These are phyloP conservation scores for Talaromyces adpressus DNA, from an alignment of 495 filamentous ascomycete genomes.

Conservation along the genomic window DNA sequence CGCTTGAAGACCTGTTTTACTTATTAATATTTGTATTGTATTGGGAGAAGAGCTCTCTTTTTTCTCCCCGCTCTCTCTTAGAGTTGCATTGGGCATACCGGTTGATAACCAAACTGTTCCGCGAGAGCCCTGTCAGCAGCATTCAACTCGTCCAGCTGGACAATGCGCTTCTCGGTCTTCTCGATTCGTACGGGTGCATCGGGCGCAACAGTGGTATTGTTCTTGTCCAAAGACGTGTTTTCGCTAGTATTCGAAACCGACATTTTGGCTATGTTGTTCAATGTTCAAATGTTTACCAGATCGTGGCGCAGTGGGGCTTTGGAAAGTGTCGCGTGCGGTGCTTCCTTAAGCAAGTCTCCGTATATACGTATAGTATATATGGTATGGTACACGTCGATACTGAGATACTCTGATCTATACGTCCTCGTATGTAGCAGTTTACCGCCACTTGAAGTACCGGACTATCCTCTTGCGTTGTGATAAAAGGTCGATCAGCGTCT, in stretches of 20 bases:
- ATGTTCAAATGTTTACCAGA: not conserved
- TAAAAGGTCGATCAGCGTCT: slow-evolving; percentile 7
- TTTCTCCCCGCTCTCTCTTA: not conserved
- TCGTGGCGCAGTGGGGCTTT: not conserved
- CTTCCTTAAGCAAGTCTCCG: not conserved
- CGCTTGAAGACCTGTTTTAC: slow-evolving; percentile 48
- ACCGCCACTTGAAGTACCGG: slow-evolving; percentile 10
- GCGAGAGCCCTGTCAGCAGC: slow-evolving; percentile 18
- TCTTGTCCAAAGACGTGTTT: slow-evolving; percentile 1
- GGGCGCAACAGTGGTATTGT: not conserved
- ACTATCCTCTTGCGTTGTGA: slow-evolving; percentile 10
- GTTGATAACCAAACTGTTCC: slow-evolving; percentile 22
- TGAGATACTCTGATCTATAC: not conserved
- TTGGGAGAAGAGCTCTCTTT: not conserved
- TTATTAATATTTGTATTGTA: not conserved
- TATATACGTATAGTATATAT: too few relatives aligned
- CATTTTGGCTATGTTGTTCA: not conserved
- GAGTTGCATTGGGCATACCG: slow-evolving; percentile 12
- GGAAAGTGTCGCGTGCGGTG: slow-evolving; percentile 3
- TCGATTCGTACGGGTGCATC: slow-evolving; percentile 6
- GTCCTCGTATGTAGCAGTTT: not conserved
- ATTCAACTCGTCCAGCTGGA: slow-evolving; percentile 15
- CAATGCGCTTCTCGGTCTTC: slow-evolving; percentile 1
- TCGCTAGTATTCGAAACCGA: not conserved
- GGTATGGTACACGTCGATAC: not conserved